phyloP scores from a whole-genome alignment of 2,329 filamentous ascomycete species.

The Microascus cirrosus region DNA sequence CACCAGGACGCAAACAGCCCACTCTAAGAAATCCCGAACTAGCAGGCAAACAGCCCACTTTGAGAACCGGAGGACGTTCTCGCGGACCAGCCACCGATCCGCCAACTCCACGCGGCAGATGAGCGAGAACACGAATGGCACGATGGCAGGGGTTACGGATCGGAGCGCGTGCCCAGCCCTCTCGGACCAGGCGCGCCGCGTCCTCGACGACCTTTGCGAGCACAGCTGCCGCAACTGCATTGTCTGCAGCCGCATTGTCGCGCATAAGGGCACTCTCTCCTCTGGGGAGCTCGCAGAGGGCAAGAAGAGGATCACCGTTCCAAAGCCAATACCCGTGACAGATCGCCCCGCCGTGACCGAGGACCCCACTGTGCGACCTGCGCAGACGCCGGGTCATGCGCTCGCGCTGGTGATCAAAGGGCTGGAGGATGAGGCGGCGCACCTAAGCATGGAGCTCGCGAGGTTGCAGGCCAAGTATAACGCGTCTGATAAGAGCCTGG shows the following conservation, averaged over 20 bases:
- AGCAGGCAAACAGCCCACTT: background rate
- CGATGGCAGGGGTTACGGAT: conserved; percentile 8
- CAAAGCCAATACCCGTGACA: conserved; percentile 56
- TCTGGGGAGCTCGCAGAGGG: conserved; percentile 23
- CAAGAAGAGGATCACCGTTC: conserved; percentile 50
- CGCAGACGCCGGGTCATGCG: conserved; percentile 59
- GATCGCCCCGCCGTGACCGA: conserved; percentile 30
- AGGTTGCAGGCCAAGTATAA: conserved; percentile 52
- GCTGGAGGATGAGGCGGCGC: conserved; percentile 66
- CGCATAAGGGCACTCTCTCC: conserved; percentile 25
- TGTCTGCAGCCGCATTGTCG: conserved; percentile 42
- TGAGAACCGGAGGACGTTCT: background rate
- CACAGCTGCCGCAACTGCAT: conserved; percentile 47
- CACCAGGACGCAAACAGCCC: background rate
- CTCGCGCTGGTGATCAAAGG: conserved; percentile 76
- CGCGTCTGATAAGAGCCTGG: conserved; percentile 53
- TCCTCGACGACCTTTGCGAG: conserved; percentile 40
- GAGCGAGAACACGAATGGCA: conserved; percentile 2
- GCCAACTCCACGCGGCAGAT: background rate
- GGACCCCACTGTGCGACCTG: conserved; percentile 50
- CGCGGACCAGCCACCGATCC: background rate
- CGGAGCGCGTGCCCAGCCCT: conserved; percentile 28
- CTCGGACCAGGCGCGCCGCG: conserved; percentile 37
- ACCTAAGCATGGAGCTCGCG: conserved; percentile 61
- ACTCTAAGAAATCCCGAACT: background rate